phyloP scores from a whole-genome alignment of 768 basidiomycete genomes.

The Mycena rosella region DNA sequence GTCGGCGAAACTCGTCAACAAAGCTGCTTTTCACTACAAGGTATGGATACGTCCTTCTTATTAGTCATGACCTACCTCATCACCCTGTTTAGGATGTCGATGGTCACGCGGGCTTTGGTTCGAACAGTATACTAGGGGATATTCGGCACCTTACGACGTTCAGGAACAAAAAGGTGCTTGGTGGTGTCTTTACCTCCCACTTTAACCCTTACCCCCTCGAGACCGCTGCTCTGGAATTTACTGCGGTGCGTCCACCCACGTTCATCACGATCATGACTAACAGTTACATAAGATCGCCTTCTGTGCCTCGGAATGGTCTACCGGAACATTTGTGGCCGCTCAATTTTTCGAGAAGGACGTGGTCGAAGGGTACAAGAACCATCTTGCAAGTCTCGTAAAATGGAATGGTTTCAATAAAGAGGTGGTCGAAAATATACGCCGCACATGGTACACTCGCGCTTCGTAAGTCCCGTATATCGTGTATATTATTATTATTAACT shows the following conservation, averaged over 20 bases:
- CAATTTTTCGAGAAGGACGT: slow-evolving; percentile 13
- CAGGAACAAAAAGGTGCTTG: background rate
- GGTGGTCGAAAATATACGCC: background rate
- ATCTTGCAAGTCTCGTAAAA: background rate
- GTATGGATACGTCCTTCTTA: no score
- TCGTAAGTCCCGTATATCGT: background rate
- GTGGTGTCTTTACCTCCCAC: background rate
- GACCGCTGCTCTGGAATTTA: slow-evolving; percentile 1
- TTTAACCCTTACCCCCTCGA: background rate
- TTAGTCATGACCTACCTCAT: no score
- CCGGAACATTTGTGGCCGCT: background rate
- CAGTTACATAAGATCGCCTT: background rate
- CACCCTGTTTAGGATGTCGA: background rate
- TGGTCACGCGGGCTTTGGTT: background rate
- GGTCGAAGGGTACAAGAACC: background rate
- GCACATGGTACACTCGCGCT: slow-evolving; percentile 12
- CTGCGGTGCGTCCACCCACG: background rate
- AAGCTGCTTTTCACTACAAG: background rate
- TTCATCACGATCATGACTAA: background rate
- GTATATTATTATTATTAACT: background rate
- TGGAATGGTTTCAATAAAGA: background rate
- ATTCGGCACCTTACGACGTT: background rate
- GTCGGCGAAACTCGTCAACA: background rate
- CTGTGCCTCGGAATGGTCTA: background rate
- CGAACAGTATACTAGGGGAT: background rate